These are phyloP conservation scores for Apiospora koreana DNA, from an alignment of 2,329 filamentous ascomycete species.

Conservation along the genomic window DNA sequence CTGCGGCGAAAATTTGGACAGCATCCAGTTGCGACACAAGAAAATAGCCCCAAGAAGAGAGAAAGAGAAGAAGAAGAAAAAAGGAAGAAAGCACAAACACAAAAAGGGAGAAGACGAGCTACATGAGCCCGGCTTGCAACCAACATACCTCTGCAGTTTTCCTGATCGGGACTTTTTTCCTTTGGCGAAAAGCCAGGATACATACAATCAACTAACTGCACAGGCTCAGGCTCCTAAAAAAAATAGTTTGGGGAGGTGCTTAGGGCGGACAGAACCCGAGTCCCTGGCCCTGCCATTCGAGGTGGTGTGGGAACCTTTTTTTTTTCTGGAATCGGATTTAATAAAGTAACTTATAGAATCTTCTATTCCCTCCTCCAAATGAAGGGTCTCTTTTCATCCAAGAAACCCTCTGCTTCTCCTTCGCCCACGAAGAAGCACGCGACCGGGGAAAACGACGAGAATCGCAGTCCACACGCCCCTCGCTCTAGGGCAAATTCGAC, in stretches of 20 bases:
- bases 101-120: neutral
- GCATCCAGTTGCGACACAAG: neutral
- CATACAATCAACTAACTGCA: slow-evolving; percentile 1
- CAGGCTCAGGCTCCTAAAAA: neutral
- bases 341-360: slow-evolving; percentile 10
- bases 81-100: neutral
- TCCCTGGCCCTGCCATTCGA: slow-evolving; percentile 8
- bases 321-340: slow-evolving; percentile 7
- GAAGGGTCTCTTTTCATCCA: slow-evolving; percentile 36
- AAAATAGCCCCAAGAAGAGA: neutral
- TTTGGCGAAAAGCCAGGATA: slow-evolving; percentile 2
- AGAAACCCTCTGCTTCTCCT: slow-evolving; percentile 25
- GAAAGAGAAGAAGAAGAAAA: neutral
- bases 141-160: neutral
- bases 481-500: slow-evolving; percentile 1
- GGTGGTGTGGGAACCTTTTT: slow-evolving; percentile 12
- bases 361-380: slow-evolving; percentile 24
- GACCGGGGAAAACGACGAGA: slow-evolving; percentile 31
- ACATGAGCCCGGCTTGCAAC: neutral
- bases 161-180: neutral
- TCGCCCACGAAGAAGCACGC: slow-evolving; percentile 31
- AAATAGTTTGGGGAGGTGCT: slow-evolving; percentile 2
- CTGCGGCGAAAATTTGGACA: neutral
- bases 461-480: slow-evolving; percentile 21
- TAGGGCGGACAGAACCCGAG: slow-evolving; percentile 9